Evolutionary conservation across 192 early-diverging fungal genomes (phyloP), one percentile per base, ranked within the genome.

Genomic region (Podila clonocystis): DNA sequence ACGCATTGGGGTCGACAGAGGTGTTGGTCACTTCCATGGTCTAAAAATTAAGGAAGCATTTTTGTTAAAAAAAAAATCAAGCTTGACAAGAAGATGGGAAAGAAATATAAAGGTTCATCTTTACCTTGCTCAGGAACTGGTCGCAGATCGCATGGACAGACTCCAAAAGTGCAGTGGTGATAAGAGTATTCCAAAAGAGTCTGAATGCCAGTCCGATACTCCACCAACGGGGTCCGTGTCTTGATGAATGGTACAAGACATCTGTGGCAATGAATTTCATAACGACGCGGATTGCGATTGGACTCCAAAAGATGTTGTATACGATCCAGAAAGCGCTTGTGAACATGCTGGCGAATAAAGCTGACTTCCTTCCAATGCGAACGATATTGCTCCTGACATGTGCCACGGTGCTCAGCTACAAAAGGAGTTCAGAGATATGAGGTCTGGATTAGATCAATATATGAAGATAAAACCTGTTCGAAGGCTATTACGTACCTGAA

Each of bases 141-240:
- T 80, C 70, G 38, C 77, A 80, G 55, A 80, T 33, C 24, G 72
- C 50, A 15, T 80, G 77, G 1, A 80, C 48, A 49, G 77, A 73
- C 60, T 80, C 77, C 45, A 67, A 59, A 22, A 80, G 72, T 7
- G 65, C 57, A 9, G 62, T 22, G 30, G 72, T 63, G 1, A 70
- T 60, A 19, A 80, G 58, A 8, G 77, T 29, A 0, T 66, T 69
- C 48, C 72, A 49, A 3, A 73, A 73, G 4, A 80, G 71, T 2
- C 71, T 61, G 13, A 57, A 28, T 19, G 58, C 66, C 24, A 80
- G 52, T 3, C 67, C 62, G 29, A 80, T 22, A 29, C 68, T 71
- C 28, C 73, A 80, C 77, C 77, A 80, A 22, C 77, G 77, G 22
- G 77, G 77, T 12, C 71, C 77, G 31, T 80, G 73, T 34, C 72